These are phyloP conservation scores for Ophiostoma himal-ulmi DNA, from an alignment of 2,329 filamentous ascomycete genomes.

Conservation along the genomic window DNA sequence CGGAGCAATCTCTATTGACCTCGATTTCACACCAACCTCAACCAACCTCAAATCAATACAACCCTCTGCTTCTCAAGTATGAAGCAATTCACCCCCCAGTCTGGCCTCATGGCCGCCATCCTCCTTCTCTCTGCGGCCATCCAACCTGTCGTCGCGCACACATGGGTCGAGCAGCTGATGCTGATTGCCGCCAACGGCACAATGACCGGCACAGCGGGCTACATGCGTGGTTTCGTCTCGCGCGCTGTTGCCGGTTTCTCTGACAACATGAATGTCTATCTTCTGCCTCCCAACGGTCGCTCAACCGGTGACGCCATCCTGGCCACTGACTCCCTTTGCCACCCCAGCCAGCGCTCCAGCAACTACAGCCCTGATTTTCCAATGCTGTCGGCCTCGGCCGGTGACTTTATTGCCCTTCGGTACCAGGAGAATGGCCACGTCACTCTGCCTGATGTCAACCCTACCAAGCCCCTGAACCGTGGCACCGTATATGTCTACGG, in stretches of 20 bases:
- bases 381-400: slow-evolving; percentile 53
- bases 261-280: slow-evolving; percentile 55
- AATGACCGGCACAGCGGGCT: slow-evolving; percentile 66
- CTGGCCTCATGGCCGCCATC: slow-evolving; percentile 1
- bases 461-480: slow-evolving; percentile 57
- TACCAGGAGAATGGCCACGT: slow-evolving; percentile 76
- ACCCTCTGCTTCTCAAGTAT: slow-evolving; percentile 13
- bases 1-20: not conserved
- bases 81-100: slow-evolving; percentile 4
- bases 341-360: slow-evolving; percentile 51
- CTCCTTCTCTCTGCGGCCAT: slow-evolving; percentile 10
- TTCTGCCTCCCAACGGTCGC: slow-evolving; percentile 53
- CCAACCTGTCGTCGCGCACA: slow-evolving; percentile 52
- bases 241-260: slow-evolving; percentile 51
- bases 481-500: slow-evolving; percentile 73
- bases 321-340: slow-evolving; percentile 55
- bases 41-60: not conserved
- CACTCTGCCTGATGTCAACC: slow-evolving; percentile 50
- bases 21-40: not conserved
- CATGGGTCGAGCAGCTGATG: slow-evolving; percentile 74
- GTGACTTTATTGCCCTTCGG: slow-evolving; percentile 59
- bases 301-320: slow-evolving; percentile 44
- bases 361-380: slow-evolving; percentile 56
- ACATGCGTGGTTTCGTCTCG: slow-evolving; percentile 62
- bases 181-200: slow-evolving; percentile 68